phyloP scores from a whole-genome alignment of 1,284 basidiomycete species.

The Ceratobasidium sp. region DNA sequence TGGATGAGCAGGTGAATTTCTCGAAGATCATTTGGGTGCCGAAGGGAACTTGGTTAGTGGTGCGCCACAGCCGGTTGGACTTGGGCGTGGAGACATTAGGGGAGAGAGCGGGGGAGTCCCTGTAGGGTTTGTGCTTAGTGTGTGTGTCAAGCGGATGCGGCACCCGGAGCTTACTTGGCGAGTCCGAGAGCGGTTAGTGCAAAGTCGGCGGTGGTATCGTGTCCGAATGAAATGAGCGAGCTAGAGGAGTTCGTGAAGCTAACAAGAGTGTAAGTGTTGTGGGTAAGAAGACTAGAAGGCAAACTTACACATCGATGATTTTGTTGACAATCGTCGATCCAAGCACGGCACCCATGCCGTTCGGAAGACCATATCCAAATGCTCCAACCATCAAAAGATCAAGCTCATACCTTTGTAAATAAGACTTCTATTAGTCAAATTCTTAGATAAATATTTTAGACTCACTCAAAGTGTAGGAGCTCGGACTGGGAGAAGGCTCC shows the following conservation, averaged over 20 bases:
- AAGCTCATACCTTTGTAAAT: constrained; percentile 54
- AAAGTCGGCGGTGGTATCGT: constrained; percentile 62
- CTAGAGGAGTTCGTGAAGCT: constrained; percentile 59
- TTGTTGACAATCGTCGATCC: constrained; percentile 60
- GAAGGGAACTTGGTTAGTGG: constrained; percentile 60
- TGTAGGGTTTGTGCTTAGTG: constrained; percentile 42
- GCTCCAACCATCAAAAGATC: constrained; percentile 61
- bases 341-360: constrained; percentile 56
- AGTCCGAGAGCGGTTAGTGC: constrained; percentile 59
- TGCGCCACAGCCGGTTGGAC: constrained; percentile 56
- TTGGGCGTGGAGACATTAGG: constrained; percentile 52
- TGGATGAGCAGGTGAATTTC: constrained; percentile 57
- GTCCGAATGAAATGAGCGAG: constrained; percentile 59
- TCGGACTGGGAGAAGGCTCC: constrained; percentile 63
- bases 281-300: constrained; percentile 14
- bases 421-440: background rate
- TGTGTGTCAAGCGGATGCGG: background rate
- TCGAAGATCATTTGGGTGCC: constrained; percentile 62
- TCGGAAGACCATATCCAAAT: constrained; percentile 60
- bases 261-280: background rate
- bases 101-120: constrained; percentile 55
- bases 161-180: constrained; percentile 54
- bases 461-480: constrained; percentile 58
- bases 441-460: constrained; percentile 3
- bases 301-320: constrained; percentile 57